These are phyloP conservation scores for Calonectria montana DNA, from an alignment of 2,329 filamentous ascomycete species.

Conservation along the genomic window DNA sequence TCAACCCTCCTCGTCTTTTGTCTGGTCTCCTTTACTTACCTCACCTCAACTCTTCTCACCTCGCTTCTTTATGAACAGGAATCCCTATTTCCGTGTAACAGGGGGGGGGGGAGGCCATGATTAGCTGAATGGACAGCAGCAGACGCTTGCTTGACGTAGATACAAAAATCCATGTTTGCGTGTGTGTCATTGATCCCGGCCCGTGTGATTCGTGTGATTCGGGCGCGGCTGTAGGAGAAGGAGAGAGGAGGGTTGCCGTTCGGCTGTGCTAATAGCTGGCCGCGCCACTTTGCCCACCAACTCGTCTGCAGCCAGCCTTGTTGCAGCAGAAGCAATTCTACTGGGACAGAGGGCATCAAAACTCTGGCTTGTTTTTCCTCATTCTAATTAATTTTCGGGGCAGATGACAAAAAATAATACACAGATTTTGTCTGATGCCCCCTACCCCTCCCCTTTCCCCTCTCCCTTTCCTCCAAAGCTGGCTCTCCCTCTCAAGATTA, in stretches of 20 bases:
- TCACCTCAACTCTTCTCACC: neutral
- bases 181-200: neutral
- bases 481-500: no score
- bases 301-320: neutral
- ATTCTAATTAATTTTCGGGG: neutral
- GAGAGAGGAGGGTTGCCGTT: neutral
- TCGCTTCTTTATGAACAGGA: neutral
- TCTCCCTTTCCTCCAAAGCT: neutral
- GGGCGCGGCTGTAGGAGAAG: neutral
- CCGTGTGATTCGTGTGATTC: slow-evolving; percentile 2
- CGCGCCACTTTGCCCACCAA: neutral
- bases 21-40: no score
- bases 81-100: neutral
- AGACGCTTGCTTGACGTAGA: neutral
- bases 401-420: neutral
- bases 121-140: no score
- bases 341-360: neutral
- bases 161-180: neutral
- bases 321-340: neutral
- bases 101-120: neutral
- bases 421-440: neutral
- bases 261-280: neutral
- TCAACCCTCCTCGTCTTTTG: neutral
- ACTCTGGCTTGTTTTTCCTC: neutral
- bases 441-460: neutral